Evolutionary conservation across 2,329 filamentous ascomycete genomes (phyloP).

Genomic region (Curvularia verruculosa): DNA sequence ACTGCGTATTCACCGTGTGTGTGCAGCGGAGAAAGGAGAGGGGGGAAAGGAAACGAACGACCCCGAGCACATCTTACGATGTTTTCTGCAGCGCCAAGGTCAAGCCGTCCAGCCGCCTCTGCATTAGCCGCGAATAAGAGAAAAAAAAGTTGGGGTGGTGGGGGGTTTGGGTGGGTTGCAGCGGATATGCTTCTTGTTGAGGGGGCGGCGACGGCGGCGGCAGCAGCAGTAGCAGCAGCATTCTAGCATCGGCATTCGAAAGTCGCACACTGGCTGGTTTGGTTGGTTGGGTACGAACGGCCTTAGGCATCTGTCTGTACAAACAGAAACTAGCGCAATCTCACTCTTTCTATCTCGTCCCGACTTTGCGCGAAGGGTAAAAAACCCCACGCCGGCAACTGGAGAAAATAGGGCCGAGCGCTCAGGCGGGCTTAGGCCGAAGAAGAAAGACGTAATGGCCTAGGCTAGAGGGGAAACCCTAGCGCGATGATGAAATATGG

Average conservation of each 20-base stretch:
- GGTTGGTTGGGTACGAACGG: background rate
- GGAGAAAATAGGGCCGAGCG: slow-evolving; percentile 2
- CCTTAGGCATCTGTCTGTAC: background rate
- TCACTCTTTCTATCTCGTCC: background rate
- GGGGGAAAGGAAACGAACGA: background rate
- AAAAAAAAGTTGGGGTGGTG: background rate
- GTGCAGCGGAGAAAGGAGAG: too few species aligned
- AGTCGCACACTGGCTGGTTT: too few species aligned
- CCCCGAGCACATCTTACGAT: background rate
- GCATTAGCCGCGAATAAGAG: background rate
- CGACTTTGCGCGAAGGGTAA: slow-evolving; percentile 4
- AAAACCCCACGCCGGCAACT: background rate
- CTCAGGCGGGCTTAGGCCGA: background rate
- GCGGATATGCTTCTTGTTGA: background rate
- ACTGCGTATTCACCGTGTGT: too few species aligned
- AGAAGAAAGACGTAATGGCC: slow-evolving; percentile 2
- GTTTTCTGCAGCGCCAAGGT: background rate
- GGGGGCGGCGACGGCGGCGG: background rate
- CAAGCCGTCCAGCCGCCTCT: background rate
- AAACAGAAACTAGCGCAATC: background rate
- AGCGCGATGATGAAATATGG: background rate
- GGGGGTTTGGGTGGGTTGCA: too few species aligned
- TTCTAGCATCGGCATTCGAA: background rate
- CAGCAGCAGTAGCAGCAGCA: too few species aligned
- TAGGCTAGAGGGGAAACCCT: background rate